phyloP scores from a whole-genome alignment of 306 rosid genomes.

The Cicer pinnatifidum region DNA sequence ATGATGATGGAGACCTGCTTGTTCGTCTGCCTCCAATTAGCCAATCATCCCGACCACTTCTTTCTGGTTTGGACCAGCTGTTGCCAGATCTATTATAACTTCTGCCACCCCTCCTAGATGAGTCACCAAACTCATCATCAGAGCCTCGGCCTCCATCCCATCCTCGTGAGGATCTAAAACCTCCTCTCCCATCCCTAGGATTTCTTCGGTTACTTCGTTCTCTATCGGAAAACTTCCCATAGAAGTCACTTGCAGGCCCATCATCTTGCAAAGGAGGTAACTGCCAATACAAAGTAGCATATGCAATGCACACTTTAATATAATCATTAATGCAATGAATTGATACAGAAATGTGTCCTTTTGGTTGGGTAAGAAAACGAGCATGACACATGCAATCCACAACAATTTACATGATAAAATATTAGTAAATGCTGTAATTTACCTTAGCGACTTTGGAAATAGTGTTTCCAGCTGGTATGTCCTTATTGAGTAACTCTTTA shows the following conservation, averaged over 20 bases:
- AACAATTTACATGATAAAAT: slow-evolving; percentile 2
- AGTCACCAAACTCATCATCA: slow-evolving; percentile 46
- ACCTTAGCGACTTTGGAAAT: slow-evolving; percentile 84
- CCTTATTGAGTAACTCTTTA: slow-evolving; percentile 74
- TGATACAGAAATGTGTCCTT: slow-evolving; percentile 13
- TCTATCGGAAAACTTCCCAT: slow-evolving; percentile 72
- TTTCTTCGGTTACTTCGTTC: slow-evolving; percentile 55
- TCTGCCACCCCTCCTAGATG: slow-evolving; percentile 56
- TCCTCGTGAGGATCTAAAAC: slow-evolving; percentile 67
- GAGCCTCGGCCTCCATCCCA: slow-evolving; percentile 57
- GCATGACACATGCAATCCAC: not conserved
- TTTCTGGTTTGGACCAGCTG: slow-evolving; percentile 64
- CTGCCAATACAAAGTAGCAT: slow-evolving; percentile 54
- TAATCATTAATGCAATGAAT: slow-evolving; percentile 32
- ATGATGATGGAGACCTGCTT: slow-evolving; percentile 65
- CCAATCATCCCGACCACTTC: slow-evolving; percentile 77
- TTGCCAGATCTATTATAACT: slow-evolving; percentile 55
- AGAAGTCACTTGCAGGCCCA: slow-evolving; percentile 82
- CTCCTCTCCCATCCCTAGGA: slow-evolving; percentile 65
- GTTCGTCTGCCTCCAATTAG: slow-evolving; percentile 77
- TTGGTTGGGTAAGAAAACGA: slow-evolving; percentile 6
- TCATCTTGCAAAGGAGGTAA: slow-evolving; percentile 96
- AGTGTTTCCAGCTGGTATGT: slow-evolving; percentile 76
- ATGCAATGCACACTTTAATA: slow-evolving; percentile 23
- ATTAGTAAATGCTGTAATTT: slow-evolving; percentile 33